Base-by-base conservation (phyloP, 345 rosid genomes). In the Gossypium sturtianum region DNA sequence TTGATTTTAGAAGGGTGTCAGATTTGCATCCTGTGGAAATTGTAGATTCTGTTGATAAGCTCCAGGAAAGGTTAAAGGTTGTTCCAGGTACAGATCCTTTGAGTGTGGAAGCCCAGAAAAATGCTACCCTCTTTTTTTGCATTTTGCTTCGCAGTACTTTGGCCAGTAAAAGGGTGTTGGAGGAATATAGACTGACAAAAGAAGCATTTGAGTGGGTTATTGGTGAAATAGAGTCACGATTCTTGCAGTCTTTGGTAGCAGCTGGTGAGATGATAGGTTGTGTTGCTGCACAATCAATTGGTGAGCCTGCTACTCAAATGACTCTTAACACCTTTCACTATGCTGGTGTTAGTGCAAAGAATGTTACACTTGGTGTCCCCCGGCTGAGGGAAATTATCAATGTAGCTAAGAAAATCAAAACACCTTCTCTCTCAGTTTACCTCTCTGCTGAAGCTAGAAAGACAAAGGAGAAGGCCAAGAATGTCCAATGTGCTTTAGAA, bases 301-400 rank as follows among this genome's bases (percentile, higher is more conserved):
- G 98, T 77, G 98, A 94, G 82, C 98, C 98, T 80, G 98, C 98
- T 48, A 94, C 98, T 17, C 98, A 94, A 83, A 94, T 94, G 98
- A 94, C 98, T 72, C 91, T 94, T 17, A 94, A 94, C 77, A 94
- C 98, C 6, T 94, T 92, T 81, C 98, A 94, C 76, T 94, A 90
- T 71, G 98, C 98, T 86, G 98, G 98, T 89, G 98, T 94, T 38
- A 94, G 98, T 86, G 97, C 98, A 25, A 94, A 94, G 88, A 94
- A 94, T 73, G 98, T 94, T 34, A 94, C 98, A 60, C 95, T 94
- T 11, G 98, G 98, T 82, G 98, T 94, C 66, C 97, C 98, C 23
- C 80, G 97, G 89, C 78, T 94, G 88, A 88, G 97, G 74, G 98
- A 94, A 76, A 94, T 94, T 76, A 94, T 94, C 41, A 92, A 94